A percentile compares a stretch with the other conserved stretches of the same genome.
These are phyloP conservation scores for Penicillium nordicum DNA, from an alignment of 2,329 filamentous ascomycete genomes.

Conservation along the genomic window DNA sequence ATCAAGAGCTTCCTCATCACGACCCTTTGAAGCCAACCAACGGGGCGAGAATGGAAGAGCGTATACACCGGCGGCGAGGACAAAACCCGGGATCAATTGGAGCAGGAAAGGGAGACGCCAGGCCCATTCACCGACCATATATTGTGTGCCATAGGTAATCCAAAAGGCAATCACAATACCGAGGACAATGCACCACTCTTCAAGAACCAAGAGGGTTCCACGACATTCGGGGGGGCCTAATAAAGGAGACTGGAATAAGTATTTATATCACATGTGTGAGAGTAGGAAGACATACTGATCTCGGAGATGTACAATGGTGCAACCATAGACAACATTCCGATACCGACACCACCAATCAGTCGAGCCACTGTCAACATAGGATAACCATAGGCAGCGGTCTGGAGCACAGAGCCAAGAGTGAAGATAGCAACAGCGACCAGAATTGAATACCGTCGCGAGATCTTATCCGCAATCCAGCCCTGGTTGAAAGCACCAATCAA, in stretches of 20 bases:
- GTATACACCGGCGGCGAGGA: conserved; percentile 37
- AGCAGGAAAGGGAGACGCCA: conserved; percentile 50
- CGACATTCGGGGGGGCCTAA: conserved; percentile 46
- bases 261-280: neutral
- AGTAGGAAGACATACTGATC: conserved; percentile 33
- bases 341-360: conserved; percentile 51
- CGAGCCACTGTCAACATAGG: conserved; percentile 51
- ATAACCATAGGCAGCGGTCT: conserved; percentile 51
- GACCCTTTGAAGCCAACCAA: conserved; percentile 50
- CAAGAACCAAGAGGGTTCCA: conserved; percentile 44
- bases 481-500: conserved; percentile 46
- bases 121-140: conserved; percentile 46
- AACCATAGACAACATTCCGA: conserved; percentile 51
- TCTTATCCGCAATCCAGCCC: conserved; percentile 52
- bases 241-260: neutral
- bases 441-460: conserved; percentile 53
- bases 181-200: conserved; percentile 42
- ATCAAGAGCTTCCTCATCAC: conserved; percentile 49
- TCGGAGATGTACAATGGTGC: conserved; percentile 54
- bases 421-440: conserved; percentile 52
- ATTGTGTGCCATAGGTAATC: conserved; percentile 44
- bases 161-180: conserved; percentile 44
- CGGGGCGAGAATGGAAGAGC: conserved; percentile 56
- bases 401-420: conserved; percentile 50
- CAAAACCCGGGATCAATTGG: conserved; percentile 44